A percentile compares a stretch with the other conserved stretches of the same genome.
These are phyloP conservation scores for Pythium dissimile DNA, from an alignment of 352 stramenopile genomes.

Conservation along the genomic window DNA sequence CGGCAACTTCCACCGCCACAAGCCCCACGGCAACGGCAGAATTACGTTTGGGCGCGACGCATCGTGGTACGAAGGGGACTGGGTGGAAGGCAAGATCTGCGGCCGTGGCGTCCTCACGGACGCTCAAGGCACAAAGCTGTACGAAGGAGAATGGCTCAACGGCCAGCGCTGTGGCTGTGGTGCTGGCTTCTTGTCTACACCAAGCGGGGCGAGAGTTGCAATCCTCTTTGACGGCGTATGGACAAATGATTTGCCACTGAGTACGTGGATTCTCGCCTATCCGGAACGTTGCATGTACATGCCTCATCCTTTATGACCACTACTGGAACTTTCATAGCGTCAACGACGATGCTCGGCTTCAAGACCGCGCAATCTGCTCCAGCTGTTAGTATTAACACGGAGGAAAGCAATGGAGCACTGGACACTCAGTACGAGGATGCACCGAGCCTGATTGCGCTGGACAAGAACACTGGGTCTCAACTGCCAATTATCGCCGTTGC, in stretches of 20 bases:
- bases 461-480: constrained; percentile 4
- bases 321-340: neutral
- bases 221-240: constrained; percentile 19
- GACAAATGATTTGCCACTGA: constrained; percentile 8
- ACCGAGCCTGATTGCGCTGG: constrained; percentile 7
- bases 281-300: too few species aligned
- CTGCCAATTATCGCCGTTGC: constrained; percentile 5
- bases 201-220: neutral
- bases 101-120: constrained; percentile 26
- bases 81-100: constrained; percentile 24
- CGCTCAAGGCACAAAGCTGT: constrained; percentile 15
- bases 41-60: constrained; percentile 26
- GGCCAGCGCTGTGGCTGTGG: constrained; percentile 32
- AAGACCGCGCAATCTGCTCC: neutral
- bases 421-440: constrained; percentile 7
- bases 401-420: neutral
- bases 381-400: neutral
- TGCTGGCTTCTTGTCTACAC: constrained; percentile 1
- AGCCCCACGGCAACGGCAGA: constrained; percentile 34
- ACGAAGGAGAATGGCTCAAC: constrained; percentile 43
- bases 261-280: constrained; percentile 2
- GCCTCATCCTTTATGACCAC: neutral
- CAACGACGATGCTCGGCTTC: constrained; percentile 7
- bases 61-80: constrained; percentile 38
- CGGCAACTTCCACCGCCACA: constrained; percentile 40